These are phyloP conservation scores for Orychophragmus violaceus DNA, from an alignment of 345 rosid genomes.

Conservation along the genomic window DNA sequence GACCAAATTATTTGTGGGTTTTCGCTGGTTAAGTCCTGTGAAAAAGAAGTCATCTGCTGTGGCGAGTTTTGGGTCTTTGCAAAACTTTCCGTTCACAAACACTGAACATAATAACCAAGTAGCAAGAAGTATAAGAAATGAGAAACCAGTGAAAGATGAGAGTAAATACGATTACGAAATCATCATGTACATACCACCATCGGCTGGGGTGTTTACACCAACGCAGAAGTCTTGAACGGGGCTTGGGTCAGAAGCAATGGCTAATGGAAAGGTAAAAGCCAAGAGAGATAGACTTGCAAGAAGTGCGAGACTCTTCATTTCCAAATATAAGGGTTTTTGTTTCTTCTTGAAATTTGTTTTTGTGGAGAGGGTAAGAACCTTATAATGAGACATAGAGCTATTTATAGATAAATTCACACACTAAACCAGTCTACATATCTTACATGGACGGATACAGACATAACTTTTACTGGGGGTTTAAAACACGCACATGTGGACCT, in stretches of 20 bases:
- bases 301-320: conserved; percentile 2
- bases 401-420: too few relatives aligned
- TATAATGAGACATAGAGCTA: too few relatives aligned
- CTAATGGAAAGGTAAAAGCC: background rate
- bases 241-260: conserved; percentile 12
- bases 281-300: background rate
- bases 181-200: background rate
- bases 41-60: conserved; percentile 13
- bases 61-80: too few relatives aligned
- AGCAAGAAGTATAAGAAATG: background rate
- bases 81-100: conserved; percentile 15
- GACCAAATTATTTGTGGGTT: background rate
- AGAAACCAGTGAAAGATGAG: background rate
- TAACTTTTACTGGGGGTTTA: too few relatives aligned
- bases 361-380: too few relatives aligned
- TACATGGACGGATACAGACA: too few relatives aligned
- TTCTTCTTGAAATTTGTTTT: background rate
- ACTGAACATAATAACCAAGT: background rate
- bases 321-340: background rate
- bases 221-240: conserved; percentile 20
- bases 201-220: background rate
- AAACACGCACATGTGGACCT: too few relatives aligned
- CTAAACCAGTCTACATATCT: too few relatives aligned
- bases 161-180: background rate
- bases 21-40: background rate